Conservation (phyloP, 495 filamentous ascomycete species). For the Halenospora varia region DNA sequence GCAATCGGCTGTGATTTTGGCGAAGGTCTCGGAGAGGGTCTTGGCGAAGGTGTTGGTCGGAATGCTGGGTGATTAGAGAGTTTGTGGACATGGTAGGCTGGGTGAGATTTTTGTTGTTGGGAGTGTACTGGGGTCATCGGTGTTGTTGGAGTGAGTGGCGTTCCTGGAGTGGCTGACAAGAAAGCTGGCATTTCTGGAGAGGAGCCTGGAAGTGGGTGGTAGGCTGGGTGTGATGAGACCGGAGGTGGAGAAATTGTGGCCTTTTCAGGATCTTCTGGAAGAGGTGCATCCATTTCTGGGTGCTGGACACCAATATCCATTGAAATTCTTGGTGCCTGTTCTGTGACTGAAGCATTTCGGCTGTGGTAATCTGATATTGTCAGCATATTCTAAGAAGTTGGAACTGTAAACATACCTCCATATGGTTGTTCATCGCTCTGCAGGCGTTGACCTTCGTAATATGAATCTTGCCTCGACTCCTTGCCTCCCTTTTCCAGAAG, state of each 20-base stretch:
- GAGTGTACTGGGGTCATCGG: not conserved
- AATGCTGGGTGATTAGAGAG: conserved; percentile 14
- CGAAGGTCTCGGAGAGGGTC: not conserved
- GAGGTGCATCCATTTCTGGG: not conserved
- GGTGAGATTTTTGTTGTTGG: conserved; percentile 10
- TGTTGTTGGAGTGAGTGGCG: not conserved
- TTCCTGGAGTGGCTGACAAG: not conserved
- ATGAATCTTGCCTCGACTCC: not conserved
- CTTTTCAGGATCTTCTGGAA: conserved; percentile 17
- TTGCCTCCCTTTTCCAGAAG: not conserved
- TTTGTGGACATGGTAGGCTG: conserved; percentile 11
- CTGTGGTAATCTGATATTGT: not conserved
- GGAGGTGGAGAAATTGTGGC: conserved; percentile 8
- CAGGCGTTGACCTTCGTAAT: conserved; percentile 1
- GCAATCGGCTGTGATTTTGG: not conserved
- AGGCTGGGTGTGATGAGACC: conserved; percentile 15
- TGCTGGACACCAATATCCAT: not conserved
- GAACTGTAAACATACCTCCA: not conserved
- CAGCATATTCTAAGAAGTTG: not conserved
- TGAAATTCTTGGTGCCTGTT: not conserved
- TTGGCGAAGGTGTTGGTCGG: not conserved
- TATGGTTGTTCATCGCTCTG: not conserved
- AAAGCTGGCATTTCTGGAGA: conserved; percentile 6
- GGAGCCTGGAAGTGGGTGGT: conserved; percentile 7
- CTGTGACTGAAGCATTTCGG: not conserved